Evolutionary conservation across 2,329 filamentous ascomycete genomes (phyloP).

Genomic region (Fusarium sororula): DNA sequence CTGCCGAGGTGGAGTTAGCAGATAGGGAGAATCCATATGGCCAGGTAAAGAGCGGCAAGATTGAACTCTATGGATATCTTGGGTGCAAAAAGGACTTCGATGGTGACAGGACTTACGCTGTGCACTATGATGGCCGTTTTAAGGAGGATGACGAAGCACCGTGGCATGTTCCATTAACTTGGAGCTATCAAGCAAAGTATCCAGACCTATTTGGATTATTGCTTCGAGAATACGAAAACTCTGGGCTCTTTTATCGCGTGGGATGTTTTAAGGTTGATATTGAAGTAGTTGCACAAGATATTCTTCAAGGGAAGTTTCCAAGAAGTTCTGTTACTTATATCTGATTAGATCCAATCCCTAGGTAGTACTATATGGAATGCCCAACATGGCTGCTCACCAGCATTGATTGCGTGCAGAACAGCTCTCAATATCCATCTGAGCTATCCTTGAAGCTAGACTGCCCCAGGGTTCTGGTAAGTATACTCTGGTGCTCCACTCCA

Average conservation of each 20-base stretch:
- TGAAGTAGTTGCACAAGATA: background rate
- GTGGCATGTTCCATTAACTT: background rate
- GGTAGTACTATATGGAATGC: too few relatives aligned
- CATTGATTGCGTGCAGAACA: too few relatives aligned
- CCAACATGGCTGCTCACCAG: too few relatives aligned
- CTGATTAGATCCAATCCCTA: too few relatives aligned
- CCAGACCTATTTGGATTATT: background rate
- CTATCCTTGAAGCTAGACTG: background rate
- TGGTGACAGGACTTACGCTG: background rate
- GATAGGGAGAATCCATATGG: background rate
- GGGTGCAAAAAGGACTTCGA: background rate
- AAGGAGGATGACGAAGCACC: background rate
- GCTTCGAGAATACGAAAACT: background rate
- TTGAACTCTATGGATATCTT: background rate
- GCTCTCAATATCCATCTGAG: too few relatives aligned
- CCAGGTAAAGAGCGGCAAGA: background rate
- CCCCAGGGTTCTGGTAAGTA: conserved; percentile 9
- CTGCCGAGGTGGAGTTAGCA: background rate
- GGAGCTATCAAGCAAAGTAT: background rate
- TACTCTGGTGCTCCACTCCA: conserved; percentile 11
- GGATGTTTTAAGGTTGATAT: background rate
- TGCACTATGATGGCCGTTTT: background rate
- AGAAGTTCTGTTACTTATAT: background rate
- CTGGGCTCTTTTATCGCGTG: background rate
- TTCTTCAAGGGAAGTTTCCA: background rate